Conservation (phyloP, 1,139 yeast genomes). For the Taiozyma sp. region DNA sequence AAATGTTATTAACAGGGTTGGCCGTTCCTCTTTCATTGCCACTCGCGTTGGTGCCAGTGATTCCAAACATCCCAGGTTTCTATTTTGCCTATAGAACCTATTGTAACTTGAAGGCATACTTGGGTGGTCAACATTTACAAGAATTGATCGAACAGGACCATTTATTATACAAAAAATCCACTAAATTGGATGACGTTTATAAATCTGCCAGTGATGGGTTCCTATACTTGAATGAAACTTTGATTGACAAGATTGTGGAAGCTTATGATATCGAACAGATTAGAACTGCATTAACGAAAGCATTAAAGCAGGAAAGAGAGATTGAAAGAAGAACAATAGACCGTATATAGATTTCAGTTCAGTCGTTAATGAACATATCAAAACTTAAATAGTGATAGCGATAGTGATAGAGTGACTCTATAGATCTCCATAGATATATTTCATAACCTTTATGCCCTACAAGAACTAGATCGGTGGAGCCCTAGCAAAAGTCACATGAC, state of each 20-base stretch:
- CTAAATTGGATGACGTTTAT: slow-evolving; percentile 18
- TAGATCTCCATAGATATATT: too few relatives aligned
- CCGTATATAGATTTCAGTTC: neutral
- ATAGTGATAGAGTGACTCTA: too few relatives aligned
- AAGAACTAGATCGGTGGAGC: neutral
- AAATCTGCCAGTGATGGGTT: slow-evolving; percentile 14
- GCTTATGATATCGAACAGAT: slow-evolving; percentile 32
- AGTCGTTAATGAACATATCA: too few relatives aligned
- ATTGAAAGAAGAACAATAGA: slow-evolving; percentile 7
- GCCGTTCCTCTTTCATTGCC: slow-evolving; percentile 81
- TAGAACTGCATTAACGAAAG: slow-evolving; percentile 37
- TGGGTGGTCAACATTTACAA: slow-evolving; percentile 61
- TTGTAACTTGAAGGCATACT: slow-evolving; percentile 74
- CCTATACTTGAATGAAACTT: slow-evolving; percentile 27
- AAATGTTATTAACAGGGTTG: slow-evolving; percentile 43
- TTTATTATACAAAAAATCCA: slow-evolving; percentile 17
- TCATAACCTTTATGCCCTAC: neutral
- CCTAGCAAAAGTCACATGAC: slow-evolving; percentile 3
- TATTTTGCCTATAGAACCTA: slow-evolving; percentile 77
- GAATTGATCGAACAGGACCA: slow-evolving; percentile 35
- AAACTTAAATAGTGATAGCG: too few relatives aligned
- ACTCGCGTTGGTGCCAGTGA: slow-evolving; percentile 71
- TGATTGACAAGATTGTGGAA: slow-evolving; percentile 28
- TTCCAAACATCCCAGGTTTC: slow-evolving; percentile 95
- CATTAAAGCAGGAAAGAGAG: slow-evolving; percentile 43